phyloP scores from a whole-genome alignment of 176 grass and related monocot species.

The Oryza coarctata region DNA sequence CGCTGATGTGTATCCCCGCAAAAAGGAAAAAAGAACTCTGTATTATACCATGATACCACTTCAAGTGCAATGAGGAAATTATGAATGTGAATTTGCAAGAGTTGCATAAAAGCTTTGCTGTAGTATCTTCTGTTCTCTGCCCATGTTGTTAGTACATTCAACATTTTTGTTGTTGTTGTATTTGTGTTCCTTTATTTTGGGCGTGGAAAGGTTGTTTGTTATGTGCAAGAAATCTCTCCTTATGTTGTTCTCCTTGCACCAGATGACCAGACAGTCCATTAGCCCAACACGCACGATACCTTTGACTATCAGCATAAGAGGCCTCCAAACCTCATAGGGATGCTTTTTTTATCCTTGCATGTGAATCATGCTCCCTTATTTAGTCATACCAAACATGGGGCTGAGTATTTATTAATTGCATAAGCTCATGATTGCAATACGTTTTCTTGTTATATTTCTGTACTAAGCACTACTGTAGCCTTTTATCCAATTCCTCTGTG shows the following conservation, averaged over 20 bases:
- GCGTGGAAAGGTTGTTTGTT: not conserved
- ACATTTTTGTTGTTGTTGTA: not conserved
- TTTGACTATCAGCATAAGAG: not conserved
- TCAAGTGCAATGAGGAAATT: not conserved
- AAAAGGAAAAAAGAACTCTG: too few species aligned
- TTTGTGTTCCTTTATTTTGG: not conserved
- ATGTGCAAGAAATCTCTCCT: not conserved
- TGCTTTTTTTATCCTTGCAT: not conserved
- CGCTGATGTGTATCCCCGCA: not conserved
- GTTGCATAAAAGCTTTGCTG: not conserved
- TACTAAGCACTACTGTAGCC: not conserved
- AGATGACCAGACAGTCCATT: not conserved
- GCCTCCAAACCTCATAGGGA: not conserved
- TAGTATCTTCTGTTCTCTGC: not conserved
- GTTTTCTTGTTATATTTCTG: not conserved
- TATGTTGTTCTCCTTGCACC: not conserved
- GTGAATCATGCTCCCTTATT: constrained; percentile 2
- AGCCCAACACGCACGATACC: not conserved
- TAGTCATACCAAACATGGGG: not conserved
- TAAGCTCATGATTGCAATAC: not conserved
- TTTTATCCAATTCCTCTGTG: not conserved
- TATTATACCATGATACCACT: not conserved
- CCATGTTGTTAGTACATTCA: not conserved
- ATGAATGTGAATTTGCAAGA: not conserved
- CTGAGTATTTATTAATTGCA: not conserved